Conservation (phyloP, 2,329 filamentous ascomycete species). For the Colletotrichum viniferum region DNA sequence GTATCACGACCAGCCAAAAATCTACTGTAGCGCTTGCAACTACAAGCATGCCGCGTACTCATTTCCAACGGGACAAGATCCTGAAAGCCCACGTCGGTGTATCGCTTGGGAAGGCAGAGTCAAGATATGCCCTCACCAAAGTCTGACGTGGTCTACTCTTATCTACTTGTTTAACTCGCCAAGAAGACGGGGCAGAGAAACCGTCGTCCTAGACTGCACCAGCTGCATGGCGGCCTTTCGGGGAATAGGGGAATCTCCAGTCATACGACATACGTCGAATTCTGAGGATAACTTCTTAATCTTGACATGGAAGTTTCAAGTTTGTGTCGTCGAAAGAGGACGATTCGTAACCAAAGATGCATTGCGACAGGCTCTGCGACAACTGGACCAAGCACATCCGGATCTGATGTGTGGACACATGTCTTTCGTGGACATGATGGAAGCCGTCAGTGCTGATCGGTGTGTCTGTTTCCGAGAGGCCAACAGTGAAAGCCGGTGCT, state of each 20-base stretch:
- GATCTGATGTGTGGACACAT: background rate
- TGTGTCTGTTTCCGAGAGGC: background rate
- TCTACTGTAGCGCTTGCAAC: background rate
- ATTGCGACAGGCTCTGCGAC: background rate
- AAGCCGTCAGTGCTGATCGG: background rate
- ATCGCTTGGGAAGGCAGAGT: background rate
- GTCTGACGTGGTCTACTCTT: background rate
- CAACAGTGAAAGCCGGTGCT: background rate
- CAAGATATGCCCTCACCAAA: background rate
- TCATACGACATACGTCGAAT: background rate
- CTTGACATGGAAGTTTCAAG: background rate
- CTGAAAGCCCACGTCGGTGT: background rate
- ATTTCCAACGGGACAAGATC: background rate
- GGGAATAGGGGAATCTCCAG: background rate
- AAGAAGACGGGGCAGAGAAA: rapidly evolving
- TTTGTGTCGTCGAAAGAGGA: background rate
- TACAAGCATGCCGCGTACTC: background rate
- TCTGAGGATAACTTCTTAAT: rapidly evolving
- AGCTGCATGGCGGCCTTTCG: background rate
- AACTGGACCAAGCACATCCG: background rate
- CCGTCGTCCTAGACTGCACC: background rate
- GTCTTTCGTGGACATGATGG: background rate
- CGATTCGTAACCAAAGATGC: background rate
- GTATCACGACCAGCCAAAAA: rapidly evolving
- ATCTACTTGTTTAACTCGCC: background rate